Percentiles rank a stretch among this genome's conserved stretches.
These are phyloP conservation scores for Anthracocystis walkeri DNA, from an alignment of 1,284 basidiomycete genomes.

Conservation along the genomic window DNA sequence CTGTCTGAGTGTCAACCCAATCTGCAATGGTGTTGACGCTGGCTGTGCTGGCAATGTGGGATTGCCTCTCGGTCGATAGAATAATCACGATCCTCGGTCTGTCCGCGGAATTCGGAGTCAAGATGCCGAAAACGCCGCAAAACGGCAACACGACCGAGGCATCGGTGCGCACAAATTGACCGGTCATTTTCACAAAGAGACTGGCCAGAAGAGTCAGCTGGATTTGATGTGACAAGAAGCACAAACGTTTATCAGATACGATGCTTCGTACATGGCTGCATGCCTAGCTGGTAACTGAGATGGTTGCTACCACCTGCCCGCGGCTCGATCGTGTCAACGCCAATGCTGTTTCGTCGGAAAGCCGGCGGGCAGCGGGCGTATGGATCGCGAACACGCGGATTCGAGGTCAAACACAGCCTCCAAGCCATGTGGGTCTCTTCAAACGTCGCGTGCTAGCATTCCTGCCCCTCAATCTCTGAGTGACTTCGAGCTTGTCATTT, in stretches of 20 bases:
- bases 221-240: no score
- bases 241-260: slow-evolving; percentile 1
- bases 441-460: background rate
- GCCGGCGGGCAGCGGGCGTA: background rate
- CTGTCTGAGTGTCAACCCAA: no score
- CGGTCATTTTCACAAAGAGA: no score
- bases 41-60: no score
- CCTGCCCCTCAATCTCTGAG: background rate
- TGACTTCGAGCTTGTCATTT: background rate
- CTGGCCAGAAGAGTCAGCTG: no score
- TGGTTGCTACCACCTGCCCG: background rate
- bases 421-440: background rate
- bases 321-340: background rate
- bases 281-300: background rate
- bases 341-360: background rate
- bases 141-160: no score
- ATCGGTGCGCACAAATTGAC: no score
- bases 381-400: background rate
- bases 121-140: no score
- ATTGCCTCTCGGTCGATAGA: no score
- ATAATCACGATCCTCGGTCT: no score
- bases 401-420: background rate
- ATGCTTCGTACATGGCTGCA: background rate
- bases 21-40: no score
- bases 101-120: no score